phyloP scores from a whole-genome alignment of 805 yeast species.

The Ogataea henricii region DNA sequence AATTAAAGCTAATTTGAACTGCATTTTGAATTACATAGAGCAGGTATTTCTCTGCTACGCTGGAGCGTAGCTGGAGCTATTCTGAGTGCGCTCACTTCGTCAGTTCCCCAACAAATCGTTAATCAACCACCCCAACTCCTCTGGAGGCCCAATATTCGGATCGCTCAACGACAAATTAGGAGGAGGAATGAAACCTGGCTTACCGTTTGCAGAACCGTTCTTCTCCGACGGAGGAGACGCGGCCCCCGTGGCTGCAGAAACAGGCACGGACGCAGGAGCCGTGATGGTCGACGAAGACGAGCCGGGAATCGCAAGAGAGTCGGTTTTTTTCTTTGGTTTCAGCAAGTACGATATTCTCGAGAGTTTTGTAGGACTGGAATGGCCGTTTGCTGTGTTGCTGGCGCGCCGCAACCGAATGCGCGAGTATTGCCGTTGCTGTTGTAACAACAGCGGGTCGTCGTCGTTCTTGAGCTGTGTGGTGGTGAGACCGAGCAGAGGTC shows the following conservation, averaged over 20 bases:
- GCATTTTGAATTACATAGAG: no score
- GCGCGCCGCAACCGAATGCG: not conserved
- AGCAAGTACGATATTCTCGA: constrained; percentile 33
- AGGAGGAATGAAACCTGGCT: constrained; percentile 14
- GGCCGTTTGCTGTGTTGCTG: not conserved
- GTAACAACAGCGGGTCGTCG: constrained; percentile 38
- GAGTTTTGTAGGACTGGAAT: constrained; percentile 21
- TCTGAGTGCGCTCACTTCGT: no score
- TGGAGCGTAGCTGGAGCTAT: no score
- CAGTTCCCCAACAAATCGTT: constrained; percentile 53
- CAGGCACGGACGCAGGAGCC: constrained; percentile 19
- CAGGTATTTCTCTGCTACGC: no score
- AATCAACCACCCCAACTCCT: constrained; percentile 71
- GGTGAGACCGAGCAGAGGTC: constrained; percentile 55
- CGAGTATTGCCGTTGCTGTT: constrained; percentile 17
- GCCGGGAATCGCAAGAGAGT: constrained; percentile 10
- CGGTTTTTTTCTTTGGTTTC: constrained; percentile 18
- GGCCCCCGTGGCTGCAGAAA: constrained; percentile 15
- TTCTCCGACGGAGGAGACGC: constrained; percentile 5
- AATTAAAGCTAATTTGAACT: no score
- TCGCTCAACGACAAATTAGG: constrained; percentile 30
- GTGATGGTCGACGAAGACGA: constrained; percentile 23
- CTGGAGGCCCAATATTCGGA: constrained; percentile 45
- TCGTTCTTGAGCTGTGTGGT: constrained; percentile 58
- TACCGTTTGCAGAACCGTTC: constrained; percentile 4